Evolutionary conservation across 2,329 filamentous ascomycete genomes (phyloP).

Genomic region (Nothopassalora personata): DNA sequence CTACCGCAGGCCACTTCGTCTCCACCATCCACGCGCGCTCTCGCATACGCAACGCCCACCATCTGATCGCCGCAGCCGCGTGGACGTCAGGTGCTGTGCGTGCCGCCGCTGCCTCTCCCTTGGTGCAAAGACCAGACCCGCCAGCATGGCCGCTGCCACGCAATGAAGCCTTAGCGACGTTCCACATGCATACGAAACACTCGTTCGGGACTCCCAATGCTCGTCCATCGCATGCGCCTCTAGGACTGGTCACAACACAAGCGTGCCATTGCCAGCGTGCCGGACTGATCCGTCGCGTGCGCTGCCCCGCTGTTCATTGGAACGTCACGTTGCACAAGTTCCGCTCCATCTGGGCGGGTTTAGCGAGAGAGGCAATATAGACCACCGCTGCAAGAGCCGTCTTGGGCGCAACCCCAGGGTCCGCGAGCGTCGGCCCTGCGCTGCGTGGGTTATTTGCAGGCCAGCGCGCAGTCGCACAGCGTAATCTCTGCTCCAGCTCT

Average conservation of each 20-base stretch:
- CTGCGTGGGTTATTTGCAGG: conserved; percentile 8
- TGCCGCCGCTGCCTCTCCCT: conserved; percentile 8
- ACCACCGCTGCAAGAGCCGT: conserved; percentile 10
- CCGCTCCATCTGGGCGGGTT: conserved; percentile 5
- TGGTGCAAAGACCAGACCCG: conserved; percentile 9
- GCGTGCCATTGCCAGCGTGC: conserved; percentile 37
- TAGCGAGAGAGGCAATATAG: conserved; percentile 10
- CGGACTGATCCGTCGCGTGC: conserved; percentile 26
- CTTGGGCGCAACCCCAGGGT: conserved; percentile 5
- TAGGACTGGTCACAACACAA: conserved; percentile 33
- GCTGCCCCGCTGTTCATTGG: conserved; percentile 18
- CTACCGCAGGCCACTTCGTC: background rate
- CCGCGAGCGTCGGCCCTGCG: background rate
- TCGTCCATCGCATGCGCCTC: conserved; percentile 19
- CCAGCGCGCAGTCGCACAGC: conserved; percentile 9
- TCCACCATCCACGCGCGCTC: background rate
- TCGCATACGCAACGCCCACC: conserved; percentile 1
- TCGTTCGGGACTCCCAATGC: conserved; percentile 26
- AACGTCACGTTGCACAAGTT: conserved; percentile 11
- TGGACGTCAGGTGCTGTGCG: conserved; percentile 6
- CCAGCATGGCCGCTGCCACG: conserved; percentile 21
- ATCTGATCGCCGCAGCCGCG: conserved; percentile 1
- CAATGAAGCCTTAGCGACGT: conserved; percentile 26
- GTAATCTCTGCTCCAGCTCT: conserved; percentile 13
- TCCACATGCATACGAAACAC: conserved; percentile 20